Percentiles rank a stretch among this genome's conserved stretches.
phyloP scores from a whole-genome alignment of 23 red algal species.

The Gracilaria domingensis region DNA sequence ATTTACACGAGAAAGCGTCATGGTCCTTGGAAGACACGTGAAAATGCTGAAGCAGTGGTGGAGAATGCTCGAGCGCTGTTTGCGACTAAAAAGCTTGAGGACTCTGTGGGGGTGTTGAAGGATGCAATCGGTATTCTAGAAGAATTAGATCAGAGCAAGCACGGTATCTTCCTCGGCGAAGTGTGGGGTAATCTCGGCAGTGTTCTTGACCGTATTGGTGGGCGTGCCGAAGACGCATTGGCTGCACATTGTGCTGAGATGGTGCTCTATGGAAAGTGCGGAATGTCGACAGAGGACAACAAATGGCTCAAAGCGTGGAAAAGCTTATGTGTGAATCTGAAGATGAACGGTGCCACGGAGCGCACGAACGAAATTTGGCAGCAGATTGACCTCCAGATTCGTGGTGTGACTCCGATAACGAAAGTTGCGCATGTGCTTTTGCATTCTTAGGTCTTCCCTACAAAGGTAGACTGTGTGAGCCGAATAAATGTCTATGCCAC shows the following conservation, averaged over 20 bases:
- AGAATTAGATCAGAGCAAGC: constrained; percentile 26
- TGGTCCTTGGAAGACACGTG: constrained; percentile 67
- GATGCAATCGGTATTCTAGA: constrained; percentile 76
- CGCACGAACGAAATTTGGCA: constrained; percentile 65
- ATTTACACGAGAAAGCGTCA: constrained; percentile 83
- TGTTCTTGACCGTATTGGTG: constrained; percentile 53
- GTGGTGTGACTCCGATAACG: constrained; percentile 66
- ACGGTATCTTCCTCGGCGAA: constrained; percentile 55
- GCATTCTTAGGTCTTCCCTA: not conserved
- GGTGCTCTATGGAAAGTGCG: constrained; percentile 54
- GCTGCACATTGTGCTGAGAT: constrained; percentile 59
- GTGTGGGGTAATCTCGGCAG: constrained; percentile 76
- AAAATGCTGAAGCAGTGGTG: constrained; percentile 71
- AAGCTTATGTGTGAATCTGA: constrained; percentile 55
- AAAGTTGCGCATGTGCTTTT: constrained; percentile 39
- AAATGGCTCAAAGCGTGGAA: constrained; percentile 78
- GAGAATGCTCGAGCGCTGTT: constrained; percentile 73
- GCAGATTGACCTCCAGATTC: constrained; percentile 61
- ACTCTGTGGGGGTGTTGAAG: constrained; percentile 42
- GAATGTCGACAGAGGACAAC: constrained; percentile 51
- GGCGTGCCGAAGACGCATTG: constrained; percentile 35
- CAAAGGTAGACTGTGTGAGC: no score
- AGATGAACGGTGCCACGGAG: constrained; percentile 35
- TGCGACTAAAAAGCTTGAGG: constrained; percentile 40
- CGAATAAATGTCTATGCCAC: no score